A percentile compares a stretch with the other conserved stretches of the same genome.
phyloP scores from a whole-genome alignment of 2,329 filamentous ascomycete genomes.

The Colletotrichum scovillei region DNA sequence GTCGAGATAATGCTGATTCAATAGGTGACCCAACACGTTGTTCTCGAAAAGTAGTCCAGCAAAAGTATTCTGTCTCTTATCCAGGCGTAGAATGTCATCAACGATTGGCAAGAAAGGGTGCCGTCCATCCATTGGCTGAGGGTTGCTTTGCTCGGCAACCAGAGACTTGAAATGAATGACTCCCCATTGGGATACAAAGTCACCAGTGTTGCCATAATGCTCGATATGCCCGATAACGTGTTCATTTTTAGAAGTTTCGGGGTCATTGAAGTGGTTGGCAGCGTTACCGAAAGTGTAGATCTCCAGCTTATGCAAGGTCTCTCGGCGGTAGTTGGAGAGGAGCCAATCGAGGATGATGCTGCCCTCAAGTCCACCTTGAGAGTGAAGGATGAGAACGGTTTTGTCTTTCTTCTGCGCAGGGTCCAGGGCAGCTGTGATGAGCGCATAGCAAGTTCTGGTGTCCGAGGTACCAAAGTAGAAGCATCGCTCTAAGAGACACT shows the following conservation, averaged over 20 bases:
- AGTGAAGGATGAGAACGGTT: slow-evolving; percentile 80
- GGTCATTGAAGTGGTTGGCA: slow-evolving; percentile 86
- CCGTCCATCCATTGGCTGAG: slow-evolving; percentile 52
- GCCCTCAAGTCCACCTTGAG: slow-evolving; percentile 81
- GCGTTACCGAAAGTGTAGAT: slow-evolving; percentile 84
- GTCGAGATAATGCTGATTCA: slow-evolving; percentile 71
- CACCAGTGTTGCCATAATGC: slow-evolving; percentile 80
- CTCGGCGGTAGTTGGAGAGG: slow-evolving; percentile 75
- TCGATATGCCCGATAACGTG: slow-evolving; percentile 77
- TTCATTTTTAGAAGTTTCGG: slow-evolving; percentile 52
- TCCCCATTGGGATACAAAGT: slow-evolving; percentile 81
- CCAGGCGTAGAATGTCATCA: slow-evolving; percentile 10
- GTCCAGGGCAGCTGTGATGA: slow-evolving; percentile 72
- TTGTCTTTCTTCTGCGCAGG: slow-evolving; percentile 65
- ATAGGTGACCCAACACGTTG: slow-evolving; percentile 65
- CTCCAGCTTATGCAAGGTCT: slow-evolving; percentile 75
- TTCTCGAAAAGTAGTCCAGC: slow-evolving; percentile 71
- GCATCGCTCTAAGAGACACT: slow-evolving; percentile 82
- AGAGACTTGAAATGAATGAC: slow-evolving; percentile 70
- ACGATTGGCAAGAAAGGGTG: slow-evolving; percentile 41
- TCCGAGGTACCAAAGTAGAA: slow-evolving; percentile 79
- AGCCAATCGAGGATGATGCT: slow-evolving; percentile 82
- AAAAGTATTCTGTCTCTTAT: slow-evolving; percentile 60
- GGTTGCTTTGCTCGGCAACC: slow-evolving; percentile 46
- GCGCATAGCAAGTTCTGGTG: slow-evolving; percentile 69